These are phyloP conservation scores for Arachis hypogaea DNA, from an alignment of 306 rosid genomes.

Conservation along the genomic window DNA sequence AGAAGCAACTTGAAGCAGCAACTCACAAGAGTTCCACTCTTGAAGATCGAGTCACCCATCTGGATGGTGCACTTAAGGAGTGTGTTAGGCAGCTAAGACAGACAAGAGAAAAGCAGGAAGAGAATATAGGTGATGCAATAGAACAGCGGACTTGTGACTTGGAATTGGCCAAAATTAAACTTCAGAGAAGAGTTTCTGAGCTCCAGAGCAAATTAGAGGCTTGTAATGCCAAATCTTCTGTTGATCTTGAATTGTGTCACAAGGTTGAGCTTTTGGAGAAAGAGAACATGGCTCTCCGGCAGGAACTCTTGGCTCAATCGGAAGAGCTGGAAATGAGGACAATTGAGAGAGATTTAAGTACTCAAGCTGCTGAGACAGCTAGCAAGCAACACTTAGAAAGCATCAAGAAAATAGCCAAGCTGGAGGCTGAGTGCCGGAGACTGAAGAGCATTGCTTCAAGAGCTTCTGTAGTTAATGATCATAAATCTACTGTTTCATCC, in stretches of 20 bases:
- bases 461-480: conserved; percentile 54
- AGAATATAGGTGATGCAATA: conserved; percentile 64
- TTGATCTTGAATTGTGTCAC: conserved; percentile 55
- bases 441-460: conserved; percentile 54
- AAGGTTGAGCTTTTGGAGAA: conserved; percentile 67
- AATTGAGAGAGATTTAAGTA: conserved; percentile 90
- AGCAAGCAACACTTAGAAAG: conserved; percentile 93
- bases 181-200: conserved; percentile 68
- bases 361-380: conserved; percentile 91
- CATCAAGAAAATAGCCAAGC: conserved; percentile 88
- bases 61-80: conserved; percentile 95
- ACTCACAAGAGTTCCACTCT: conserved; percentile 61
- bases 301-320: conserved; percentile 62
- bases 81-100: conserved; percentile 95
- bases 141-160: conserved; percentile 59
- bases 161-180: conserved; percentile 70
- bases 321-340: conserved; percentile 82
- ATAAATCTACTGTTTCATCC: conserved; percentile 63
- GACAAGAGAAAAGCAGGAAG: conserved; percentile 87
- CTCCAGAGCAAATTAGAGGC: conserved; percentile 64
- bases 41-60: conserved; percentile 80
- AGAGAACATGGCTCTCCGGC: conserved; percentile 74
- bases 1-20: conserved; percentile 71
- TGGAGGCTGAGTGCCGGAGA: conserved; percentile 92
- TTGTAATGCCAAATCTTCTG: conserved; percentile 46